Evolutionary conservation across 1,284 basidiomycete genomes (phyloP).

Genomic region (Moesziomyces parantarcticus): DNA sequence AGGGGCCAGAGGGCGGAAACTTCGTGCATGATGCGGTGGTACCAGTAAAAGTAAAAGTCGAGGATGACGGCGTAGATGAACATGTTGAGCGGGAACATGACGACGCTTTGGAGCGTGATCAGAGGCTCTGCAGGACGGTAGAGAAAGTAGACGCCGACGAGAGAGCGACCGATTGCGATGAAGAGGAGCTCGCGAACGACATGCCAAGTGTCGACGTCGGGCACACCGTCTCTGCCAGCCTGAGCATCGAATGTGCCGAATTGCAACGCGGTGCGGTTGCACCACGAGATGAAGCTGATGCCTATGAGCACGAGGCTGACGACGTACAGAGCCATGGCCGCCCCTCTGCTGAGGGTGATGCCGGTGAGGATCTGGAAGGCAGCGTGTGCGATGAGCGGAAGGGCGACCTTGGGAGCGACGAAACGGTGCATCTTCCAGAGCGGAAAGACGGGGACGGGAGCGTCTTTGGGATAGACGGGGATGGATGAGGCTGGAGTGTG

Average conservation of each 20-base stretch:
- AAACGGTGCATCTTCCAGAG: conserved; percentile 39
- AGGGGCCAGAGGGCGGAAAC: conserved; percentile 40
- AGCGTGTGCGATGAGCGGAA: conserved; percentile 38
- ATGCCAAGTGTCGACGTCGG: conserved; percentile 34
- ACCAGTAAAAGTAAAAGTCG: conserved; percentile 63
- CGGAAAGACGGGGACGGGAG: conserved; percentile 42
- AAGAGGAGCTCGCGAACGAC: conserved; percentile 34
- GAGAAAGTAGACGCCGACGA: conserved; percentile 31
- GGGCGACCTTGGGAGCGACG: conserved; percentile 28
- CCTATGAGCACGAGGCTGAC: conserved; percentile 30
- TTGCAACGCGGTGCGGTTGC: conserved; percentile 22
- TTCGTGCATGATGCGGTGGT: conserved; percentile 61
- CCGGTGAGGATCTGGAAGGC: conserved; percentile 26
- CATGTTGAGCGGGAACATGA: conserved; percentile 44
- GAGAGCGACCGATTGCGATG: conserved; percentile 22
- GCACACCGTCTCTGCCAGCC: conserved; percentile 49
- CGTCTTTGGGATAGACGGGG: conserved; percentile 22
- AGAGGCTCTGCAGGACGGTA: conserved; percentile 27
- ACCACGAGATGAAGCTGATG: conserved; percentile 11
- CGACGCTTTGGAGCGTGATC: conserved; percentile 11
- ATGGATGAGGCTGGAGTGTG: conserved; percentile 4
- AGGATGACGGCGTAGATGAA: conserved; percentile 37
- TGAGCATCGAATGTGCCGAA: conserved; percentile 59
- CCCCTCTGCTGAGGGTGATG: conserved; percentile 10
- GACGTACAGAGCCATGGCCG: conserved; percentile 21